Evolutionary conservation across 202 grass and related monocot genomes (phyloP).

Genomic region (Schoenoplectus triqueter): DNA sequence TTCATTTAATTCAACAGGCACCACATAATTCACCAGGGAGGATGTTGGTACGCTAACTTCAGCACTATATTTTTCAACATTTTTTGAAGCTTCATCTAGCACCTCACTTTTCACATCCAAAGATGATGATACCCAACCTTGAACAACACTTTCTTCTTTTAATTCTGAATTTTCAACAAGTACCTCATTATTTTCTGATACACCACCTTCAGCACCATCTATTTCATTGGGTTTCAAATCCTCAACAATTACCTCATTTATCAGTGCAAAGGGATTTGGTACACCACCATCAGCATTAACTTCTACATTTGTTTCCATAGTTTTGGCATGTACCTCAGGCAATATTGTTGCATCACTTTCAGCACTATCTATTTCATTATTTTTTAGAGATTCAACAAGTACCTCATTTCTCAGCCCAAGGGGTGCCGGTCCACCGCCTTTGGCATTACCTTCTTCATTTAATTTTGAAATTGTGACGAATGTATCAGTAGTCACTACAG

Average conservation of each 20-base stretch:
- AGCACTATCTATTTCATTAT: conserved; percentile 10
- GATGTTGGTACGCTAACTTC: conserved; percentile 14
- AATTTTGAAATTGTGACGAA: conserved; percentile 18
- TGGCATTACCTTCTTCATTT: conserved; percentile 9
- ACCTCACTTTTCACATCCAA: conserved; percentile 29
- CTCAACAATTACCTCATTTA: conserved; percentile 25
- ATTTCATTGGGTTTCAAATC: neutral
- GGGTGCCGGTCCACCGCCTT: neutral
- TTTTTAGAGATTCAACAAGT: conserved; percentile 29
- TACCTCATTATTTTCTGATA: conserved; percentile 29
- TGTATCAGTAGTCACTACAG: conserved; percentile 31
- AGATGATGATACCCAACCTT: neutral
- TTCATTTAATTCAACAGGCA: conserved; percentile 32
- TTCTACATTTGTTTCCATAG: neutral
- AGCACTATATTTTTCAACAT: neutral
- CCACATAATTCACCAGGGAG: conserved; percentile 18
- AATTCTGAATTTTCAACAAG: conserved; percentile 11
- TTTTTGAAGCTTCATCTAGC: neutral
- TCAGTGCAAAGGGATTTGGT: conserved; percentile 20
- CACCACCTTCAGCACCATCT: neutral
- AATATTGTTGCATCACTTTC: neutral
- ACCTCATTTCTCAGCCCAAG: conserved; percentile 32
- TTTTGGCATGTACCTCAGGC: neutral
- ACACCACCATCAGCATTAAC: neutral
- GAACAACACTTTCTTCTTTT: neutral